Evolutionary conservation across 169 alveolate species (phyloP).

Genomic region (Cryptosporidium ubiquitum): DNA sequence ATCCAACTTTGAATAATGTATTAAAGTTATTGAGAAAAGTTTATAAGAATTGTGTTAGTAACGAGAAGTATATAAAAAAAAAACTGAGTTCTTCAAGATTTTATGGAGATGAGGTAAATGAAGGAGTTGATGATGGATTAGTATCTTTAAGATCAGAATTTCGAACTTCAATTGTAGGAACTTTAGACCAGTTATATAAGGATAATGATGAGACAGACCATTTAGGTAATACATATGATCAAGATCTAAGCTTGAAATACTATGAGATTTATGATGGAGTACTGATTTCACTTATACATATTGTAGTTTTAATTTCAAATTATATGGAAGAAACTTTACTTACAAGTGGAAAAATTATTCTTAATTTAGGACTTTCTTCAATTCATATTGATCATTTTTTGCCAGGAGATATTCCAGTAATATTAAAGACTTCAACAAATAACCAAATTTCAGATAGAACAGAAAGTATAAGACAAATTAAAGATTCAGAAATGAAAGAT

Average conservation of each 20-base stretch:
- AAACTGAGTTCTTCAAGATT: background rate
- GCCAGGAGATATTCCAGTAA: slow-evolving; percentile 89
- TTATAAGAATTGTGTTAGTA: slow-evolving; percentile 22
- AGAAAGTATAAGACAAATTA: background rate
- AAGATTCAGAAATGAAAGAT: background rate
- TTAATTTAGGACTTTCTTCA: slow-evolving; percentile 50
- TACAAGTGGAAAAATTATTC: slow-evolving; percentile 22
- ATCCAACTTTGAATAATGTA: slow-evolving; percentile 27
- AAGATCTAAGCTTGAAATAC: background rate
- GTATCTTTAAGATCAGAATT: background rate
- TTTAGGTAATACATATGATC: background rate
- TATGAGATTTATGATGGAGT: slow-evolving; percentile 40
- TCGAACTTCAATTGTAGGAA: background rate
- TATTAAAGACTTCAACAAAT: slow-evolving; percentile 83
- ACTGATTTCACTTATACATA: slow-evolving; percentile 5
- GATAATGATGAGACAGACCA: background rate
- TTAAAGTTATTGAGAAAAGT: slow-evolving; percentile 1
- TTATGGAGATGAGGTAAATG: background rate
- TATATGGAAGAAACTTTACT: slow-evolving; percentile 21
- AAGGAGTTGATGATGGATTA: background rate
- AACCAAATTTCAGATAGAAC: background rate
- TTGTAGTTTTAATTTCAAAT: slow-evolving; percentile 15
- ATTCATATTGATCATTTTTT: slow-evolving; percentile 89
- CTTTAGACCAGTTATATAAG: background rate
- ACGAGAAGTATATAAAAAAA: slow-evolving; percentile 1